Evolutionary conservation across 768 basidiomycete species (phyloP).

Genomic region (Suillus clintonianus): DNA sequence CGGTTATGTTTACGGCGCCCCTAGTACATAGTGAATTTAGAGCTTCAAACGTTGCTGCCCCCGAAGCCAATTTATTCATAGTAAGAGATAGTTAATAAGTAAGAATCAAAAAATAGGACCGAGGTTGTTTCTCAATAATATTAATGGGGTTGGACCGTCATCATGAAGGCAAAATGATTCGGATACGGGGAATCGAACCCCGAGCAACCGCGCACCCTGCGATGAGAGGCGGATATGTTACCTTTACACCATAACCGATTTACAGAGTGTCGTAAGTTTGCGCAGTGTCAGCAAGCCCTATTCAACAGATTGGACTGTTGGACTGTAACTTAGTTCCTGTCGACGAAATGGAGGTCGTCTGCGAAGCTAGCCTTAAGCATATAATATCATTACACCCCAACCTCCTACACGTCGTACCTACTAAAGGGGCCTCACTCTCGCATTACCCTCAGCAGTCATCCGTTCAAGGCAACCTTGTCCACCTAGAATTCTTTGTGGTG

Average conservation of each 20-base stretch:
- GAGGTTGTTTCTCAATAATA: neutral
- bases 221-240: constrained; percentile 3
- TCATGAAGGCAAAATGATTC: constrained; percentile 18
- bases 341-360: neutral
- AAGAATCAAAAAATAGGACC: neutral
- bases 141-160: neutral
- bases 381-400: neutral
- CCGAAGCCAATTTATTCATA: neutral
- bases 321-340: neutral
- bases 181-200: constrained; percentile 60
- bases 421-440: neutral
- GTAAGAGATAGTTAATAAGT: neutral
- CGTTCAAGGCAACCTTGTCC: constrained; percentile 41
- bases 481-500: constrained; percentile 65
- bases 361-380: neutral
- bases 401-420: neutral
- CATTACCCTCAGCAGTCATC: neutral
- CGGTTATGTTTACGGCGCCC: neutral
- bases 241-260: constrained; percentile 2
- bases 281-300: neutral
- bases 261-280: neutral
- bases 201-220: constrained; percentile 47
- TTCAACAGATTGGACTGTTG: no score
- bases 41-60: neutral
- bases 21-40: no score